Conservation (phyloP, 2,329 filamentous ascomycete species). For the Aspergillus sojae region DNA sequence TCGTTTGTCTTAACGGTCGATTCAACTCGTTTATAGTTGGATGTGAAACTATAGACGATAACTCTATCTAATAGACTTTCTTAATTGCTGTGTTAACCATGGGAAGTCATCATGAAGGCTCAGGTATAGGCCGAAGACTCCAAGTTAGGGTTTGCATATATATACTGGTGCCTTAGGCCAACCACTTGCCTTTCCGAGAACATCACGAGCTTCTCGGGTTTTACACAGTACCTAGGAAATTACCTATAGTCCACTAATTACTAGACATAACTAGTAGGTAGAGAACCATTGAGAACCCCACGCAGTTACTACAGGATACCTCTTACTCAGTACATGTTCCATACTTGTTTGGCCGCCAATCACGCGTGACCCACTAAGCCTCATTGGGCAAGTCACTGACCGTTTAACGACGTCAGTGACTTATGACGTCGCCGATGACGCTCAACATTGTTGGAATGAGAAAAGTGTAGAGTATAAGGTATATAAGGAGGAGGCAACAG, state of each 20-base stretch:
- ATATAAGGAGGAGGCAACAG: neutral
- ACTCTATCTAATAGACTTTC: neutral
- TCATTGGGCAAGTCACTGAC: slow-evolving; percentile 20
- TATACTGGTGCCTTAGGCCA: too few relatives aligned
- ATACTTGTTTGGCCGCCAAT: slow-evolving; percentile 6
- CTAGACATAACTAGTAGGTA: too few relatives aligned
- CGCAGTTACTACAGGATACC: too few relatives aligned
- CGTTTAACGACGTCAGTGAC: slow-evolving; percentile 29
- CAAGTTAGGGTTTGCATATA: too few relatives aligned
- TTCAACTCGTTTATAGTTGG: neutral
- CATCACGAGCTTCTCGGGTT: too few relatives aligned
- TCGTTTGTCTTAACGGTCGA: neutral
- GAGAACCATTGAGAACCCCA: too few relatives aligned
- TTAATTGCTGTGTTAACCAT: neutral
- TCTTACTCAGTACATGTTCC: too few relatives aligned
- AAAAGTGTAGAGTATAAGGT: neutral
- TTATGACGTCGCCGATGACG: slow-evolving; percentile 14
- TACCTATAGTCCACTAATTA: too few relatives aligned
- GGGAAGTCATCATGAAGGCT: neutral
- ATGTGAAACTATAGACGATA: neutral
- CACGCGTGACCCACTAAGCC: slow-evolving; percentile 8
- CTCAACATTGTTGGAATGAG: neutral
- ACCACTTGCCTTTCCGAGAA: too few relatives aligned
- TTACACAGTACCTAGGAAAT: too few relatives aligned
- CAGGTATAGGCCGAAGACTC: neutral